Conservation (phyloP, 2,329 filamentous ascomycete species). For the Alternaria incomplexa region DNA sequence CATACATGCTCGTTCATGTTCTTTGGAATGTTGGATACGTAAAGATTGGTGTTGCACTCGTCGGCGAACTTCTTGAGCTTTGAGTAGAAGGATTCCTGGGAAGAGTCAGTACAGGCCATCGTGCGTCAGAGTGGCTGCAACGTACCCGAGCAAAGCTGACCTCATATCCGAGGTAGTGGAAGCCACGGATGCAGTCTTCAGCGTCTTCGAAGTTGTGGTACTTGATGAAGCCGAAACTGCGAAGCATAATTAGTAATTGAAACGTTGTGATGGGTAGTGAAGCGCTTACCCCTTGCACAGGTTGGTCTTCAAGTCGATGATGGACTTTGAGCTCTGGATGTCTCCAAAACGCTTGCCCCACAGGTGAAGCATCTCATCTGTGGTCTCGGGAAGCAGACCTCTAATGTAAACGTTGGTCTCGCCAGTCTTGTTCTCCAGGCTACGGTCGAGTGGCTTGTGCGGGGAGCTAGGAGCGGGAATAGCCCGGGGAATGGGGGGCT, state of each 20-base stretch:
- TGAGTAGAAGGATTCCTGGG: conserved; percentile 90
- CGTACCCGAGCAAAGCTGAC: conserved; percentile 92
- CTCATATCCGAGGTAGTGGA: conserved; percentile 93
- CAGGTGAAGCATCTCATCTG: conserved; percentile 82
- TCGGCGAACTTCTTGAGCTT: conserved; percentile 96
- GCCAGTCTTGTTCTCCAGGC: conserved; percentile 89
- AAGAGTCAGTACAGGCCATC: conserved; percentile 16
- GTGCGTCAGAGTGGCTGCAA: conserved; percentile 13
- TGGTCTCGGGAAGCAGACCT: conserved; percentile 92
- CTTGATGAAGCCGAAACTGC: conserved; percentile 95
- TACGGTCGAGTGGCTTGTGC: conserved; percentile 89
- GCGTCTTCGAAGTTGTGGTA: conserved; percentile 87
- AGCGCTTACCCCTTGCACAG: conserved; percentile 86
- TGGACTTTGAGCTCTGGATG: conserved; percentile 97
- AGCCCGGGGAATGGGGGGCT: conserved; percentile 84
- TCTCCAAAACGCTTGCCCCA: conserved; percentile 90
- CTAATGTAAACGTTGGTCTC: conserved; percentile 99
- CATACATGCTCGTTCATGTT: conserved; percentile 87
- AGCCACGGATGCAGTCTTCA: conserved; percentile 94
- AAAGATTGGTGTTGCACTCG: conserved; percentile 88
- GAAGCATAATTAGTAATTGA: conserved; percentile 8
- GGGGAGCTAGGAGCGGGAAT: conserved; percentile 89
- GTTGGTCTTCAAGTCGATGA: conserved; percentile 91
- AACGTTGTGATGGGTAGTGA: neutral
- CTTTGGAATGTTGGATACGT: conserved; percentile 96